Evolutionary conservation across 768 basidiomycete species (phyloP), one percentile per base, ranked within the genome.

Genomic region (Tricholomella constricta): DNA sequence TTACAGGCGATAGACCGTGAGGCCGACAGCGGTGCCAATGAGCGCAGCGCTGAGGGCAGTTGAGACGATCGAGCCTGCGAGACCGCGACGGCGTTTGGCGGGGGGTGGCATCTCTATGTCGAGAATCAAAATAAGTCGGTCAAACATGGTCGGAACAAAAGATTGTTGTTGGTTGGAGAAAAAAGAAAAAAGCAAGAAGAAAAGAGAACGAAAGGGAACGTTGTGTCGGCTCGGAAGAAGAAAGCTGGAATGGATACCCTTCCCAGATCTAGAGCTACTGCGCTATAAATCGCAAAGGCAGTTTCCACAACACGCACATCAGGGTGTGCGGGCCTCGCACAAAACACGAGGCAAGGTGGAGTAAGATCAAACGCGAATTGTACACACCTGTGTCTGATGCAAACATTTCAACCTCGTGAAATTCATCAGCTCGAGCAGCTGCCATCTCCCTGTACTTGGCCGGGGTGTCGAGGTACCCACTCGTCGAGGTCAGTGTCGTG

Each of bases 1-100:
- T 75, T 67, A 92, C 91, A 93, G 74, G 69, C 89, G 82, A 73
- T 91, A 94, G 36, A 91, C 89, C 40, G 90, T 91, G 56, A 92
- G 78, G 54, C 91, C 91, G 46, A 94, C 91, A 14, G 91, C 91
- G 19, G 89, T 86, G 52, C 91, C 89, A 55, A 94, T 89, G 53
- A 94, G 80, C 41, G 89, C 91, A 58, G 91, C 90, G 71, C 81
- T 89, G 70, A 93, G 74, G 50, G 91, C 91, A 27, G 89, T 89
- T 14, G 89, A 88, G 56, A 92, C 82, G 63, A 94, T 86, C 52
- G 88, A 86, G 57, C 89, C 89, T 58, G 89, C 86, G 69, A 92
- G 78, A 55, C 86, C 86, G 62, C 87, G 83, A 55, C 89, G 88
- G 65, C 86, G 85, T 77, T 92, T 93, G 60, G 83, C 74, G 42